Conservation (phyloP, 2,329 filamentous ascomycete species). For the Plectosphaerella sp. region DNA sequence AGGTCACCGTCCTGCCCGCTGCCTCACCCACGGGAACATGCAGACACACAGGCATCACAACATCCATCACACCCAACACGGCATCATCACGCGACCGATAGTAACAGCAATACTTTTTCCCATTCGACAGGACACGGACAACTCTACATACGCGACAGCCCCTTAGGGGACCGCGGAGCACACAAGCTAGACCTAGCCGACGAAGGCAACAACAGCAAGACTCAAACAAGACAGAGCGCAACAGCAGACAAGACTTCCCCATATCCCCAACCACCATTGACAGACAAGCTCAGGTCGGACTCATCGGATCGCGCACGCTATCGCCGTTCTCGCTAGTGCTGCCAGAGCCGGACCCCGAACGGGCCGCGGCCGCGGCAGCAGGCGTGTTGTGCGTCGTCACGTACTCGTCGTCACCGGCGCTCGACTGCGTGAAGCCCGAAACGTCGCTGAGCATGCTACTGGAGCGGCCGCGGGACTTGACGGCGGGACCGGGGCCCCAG, state of each 20-base stretch:
- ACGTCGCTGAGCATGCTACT: slow-evolving; percentile 65
- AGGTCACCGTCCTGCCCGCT: too few relatives aligned
- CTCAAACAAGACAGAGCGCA: slow-evolving; percentile 3
- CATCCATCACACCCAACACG: too few relatives aligned
- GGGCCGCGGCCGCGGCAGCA: slow-evolving; percentile 15
- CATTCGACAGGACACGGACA: neutral
- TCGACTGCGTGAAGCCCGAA: slow-evolving; percentile 63
- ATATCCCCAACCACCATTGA: neutral
- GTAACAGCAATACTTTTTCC: neutral
- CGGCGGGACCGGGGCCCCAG: slow-evolving; percentile 23
- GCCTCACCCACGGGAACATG: too few relatives aligned
- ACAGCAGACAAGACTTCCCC: too few relatives aligned
- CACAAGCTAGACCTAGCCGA: too few relatives aligned
- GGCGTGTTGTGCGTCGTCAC: slow-evolving; percentile 12
- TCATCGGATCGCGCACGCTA: slow-evolving; percentile 48
- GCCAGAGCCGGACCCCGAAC: slow-evolving; percentile 31
- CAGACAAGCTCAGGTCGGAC: slow-evolving; percentile 29
- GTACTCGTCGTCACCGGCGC: slow-evolving; percentile 43
- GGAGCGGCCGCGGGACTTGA: slow-evolving; percentile 51
- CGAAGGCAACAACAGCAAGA: neutral
- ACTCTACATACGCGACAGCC: neutral
- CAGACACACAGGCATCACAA: too few relatives aligned
- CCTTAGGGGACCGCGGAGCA: neutral
- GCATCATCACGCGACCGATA: too few relatives aligned
- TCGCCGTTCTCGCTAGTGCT: slow-evolving; percentile 42